Evolutionary conservation across 371 early-diverging fungal species (phyloP).

Genomic region (Thermomucor indicae-seudaticae): DNA sequence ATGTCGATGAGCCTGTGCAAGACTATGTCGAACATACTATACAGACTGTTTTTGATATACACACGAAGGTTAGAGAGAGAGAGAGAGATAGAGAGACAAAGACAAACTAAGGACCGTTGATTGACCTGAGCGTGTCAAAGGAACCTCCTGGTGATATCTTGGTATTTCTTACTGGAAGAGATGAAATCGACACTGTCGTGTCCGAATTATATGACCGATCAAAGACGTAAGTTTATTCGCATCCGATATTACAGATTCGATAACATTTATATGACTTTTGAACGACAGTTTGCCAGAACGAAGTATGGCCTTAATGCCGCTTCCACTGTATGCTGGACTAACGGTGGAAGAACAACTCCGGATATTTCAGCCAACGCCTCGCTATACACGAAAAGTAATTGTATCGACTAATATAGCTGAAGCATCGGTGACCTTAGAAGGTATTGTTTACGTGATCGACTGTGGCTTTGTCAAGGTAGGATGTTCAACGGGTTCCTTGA

Average conservation of each 20-base stretch:
- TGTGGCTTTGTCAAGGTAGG: constrained; percentile 77
- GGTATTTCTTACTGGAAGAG: constrained; percentile 81
- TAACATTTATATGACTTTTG: background rate
- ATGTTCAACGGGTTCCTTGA: too few relatives aligned
- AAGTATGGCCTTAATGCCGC: constrained; percentile 48
- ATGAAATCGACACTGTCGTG: constrained; percentile 75
- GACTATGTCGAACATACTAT: constrained; percentile 63
- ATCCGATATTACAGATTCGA: background rate
- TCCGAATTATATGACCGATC: constrained; percentile 49
- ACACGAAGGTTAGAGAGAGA: constrained; percentile 57
- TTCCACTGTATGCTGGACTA: constrained; percentile 78
- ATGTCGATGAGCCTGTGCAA: constrained; percentile 47
- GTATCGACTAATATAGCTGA: constrained; percentile 81
- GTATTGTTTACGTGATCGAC: constrained; percentile 84
- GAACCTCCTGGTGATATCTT: constrained; percentile 69
- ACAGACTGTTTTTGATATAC: constrained; percentile 65
- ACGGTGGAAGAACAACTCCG: constrained; percentile 61
- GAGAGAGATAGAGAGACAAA: too few relatives aligned
- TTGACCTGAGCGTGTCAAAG: too few relatives aligned
- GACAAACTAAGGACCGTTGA: too few relatives aligned
- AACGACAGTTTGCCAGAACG: constrained; percentile 21
- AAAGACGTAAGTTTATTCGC: constrained; percentile 36
- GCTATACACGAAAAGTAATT: constrained; percentile 73
- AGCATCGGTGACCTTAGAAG: constrained; percentile 85
- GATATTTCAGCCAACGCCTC: constrained; percentile 66